A percentile compares a stretch with the other conserved stretches of the same genome.
These are phyloP conservation scores for Colletotrichum sp. DNA, from an alignment of 2,329 filamentous ascomycete species.

Conservation along the genomic window DNA sequence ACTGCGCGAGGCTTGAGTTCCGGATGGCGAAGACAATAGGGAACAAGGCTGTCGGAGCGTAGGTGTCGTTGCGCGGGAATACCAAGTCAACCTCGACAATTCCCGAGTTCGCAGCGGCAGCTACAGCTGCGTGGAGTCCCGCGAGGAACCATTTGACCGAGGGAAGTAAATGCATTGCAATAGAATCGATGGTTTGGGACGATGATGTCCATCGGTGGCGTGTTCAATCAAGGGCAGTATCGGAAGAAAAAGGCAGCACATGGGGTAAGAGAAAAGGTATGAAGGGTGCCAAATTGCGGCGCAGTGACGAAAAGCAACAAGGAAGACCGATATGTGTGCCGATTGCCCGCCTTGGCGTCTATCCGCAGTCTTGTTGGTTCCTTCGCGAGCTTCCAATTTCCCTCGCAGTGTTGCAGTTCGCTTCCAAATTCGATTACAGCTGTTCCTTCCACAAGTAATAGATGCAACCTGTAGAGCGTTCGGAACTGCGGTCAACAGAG, in stretches of 20 bases:
- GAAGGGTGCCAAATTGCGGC: background rate
- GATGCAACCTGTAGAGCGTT: background rate
- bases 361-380: background rate
- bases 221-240: background rate
- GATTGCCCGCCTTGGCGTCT: background rate
- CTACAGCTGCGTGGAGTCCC: background rate
- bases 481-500: background rate
- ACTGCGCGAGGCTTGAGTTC: background rate
- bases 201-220: background rate
- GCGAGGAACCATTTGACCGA: background rate
- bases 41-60: background rate
- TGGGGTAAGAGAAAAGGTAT: background rate
- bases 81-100: background rate
- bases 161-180: background rate
- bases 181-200: background rate
- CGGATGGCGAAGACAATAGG: background rate
- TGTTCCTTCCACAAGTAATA: background rate
- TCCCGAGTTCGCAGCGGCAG: background rate
- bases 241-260: background rate
- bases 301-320: background rate
- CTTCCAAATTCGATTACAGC: background rate
- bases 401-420: background rate
- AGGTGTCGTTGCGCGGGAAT: background rate
- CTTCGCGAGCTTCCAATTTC: background rate
- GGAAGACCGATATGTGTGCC: background rate